Evolutionary conservation across 495 filamentous ascomycete species (phyloP).

Genomic region (Neurospora africana): DNA sequence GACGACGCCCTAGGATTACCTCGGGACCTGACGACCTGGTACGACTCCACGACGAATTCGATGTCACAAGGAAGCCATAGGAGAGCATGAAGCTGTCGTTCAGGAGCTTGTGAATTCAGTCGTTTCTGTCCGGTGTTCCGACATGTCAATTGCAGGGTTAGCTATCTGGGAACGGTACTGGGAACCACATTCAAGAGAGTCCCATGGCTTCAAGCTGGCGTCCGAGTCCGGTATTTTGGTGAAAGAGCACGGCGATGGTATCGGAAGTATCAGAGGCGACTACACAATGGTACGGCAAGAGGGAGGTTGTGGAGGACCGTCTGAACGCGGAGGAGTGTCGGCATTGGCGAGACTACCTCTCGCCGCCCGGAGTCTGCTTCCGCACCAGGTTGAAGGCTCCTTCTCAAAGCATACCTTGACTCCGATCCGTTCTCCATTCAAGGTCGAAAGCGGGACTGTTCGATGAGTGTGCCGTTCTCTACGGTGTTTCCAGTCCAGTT

Average conservation of each 20-base stretch:
- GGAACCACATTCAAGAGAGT: neutral
- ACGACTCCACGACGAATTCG: neutral
- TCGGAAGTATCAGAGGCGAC: neutral
- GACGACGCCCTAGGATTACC: neutral
- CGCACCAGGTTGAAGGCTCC: neutral
- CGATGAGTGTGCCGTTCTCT: neutral
- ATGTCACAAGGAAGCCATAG: neutral
- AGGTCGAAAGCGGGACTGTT: neutral
- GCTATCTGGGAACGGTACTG: neutral
- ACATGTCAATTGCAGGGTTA: neutral
- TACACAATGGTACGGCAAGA: neutral
- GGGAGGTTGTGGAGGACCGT: neutral
- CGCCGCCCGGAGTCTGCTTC: neutral
- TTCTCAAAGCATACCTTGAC: neutral
- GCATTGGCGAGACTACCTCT: neutral
- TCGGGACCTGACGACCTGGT: neutral
- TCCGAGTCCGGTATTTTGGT: neutral
- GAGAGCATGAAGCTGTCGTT: neutral
- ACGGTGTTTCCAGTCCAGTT: neutral
- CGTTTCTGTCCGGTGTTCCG: neutral
- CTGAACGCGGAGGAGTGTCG: neutral
- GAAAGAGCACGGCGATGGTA: neutral
- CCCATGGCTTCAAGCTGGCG: neutral
- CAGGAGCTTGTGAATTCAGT: neutral
- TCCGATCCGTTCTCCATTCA: neutral